phyloP scores from a whole-genome alignment of 495 filamentous ascomycete genomes.

The Penicillium paradoxum region DNA sequence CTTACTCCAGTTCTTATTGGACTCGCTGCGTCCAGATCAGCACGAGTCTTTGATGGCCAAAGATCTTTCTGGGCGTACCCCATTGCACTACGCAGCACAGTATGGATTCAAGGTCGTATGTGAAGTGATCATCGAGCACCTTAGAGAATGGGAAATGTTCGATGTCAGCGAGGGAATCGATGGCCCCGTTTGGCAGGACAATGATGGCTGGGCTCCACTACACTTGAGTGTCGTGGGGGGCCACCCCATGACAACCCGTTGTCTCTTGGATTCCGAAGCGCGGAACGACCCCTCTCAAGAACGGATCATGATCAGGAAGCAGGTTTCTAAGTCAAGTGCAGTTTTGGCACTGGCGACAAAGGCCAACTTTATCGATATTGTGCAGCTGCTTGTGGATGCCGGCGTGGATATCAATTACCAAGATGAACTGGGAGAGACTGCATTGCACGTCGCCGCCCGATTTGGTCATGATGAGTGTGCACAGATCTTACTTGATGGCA shows the following conservation, averaged over 20 bases:
- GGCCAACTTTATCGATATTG: constrained; percentile 75
- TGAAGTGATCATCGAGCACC: constrained; percentile 77
- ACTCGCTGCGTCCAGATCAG: constrained; percentile 64
- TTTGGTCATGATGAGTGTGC: constrained; percentile 82
- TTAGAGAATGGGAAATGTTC: constrained; percentile 86
- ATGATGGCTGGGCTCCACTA: constrained; percentile 84
- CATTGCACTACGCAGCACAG: constrained; percentile 92
- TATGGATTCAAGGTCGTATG: constrained; percentile 88
- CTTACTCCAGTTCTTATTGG: constrained; percentile 68
- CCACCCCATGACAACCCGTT: constrained; percentile 77
- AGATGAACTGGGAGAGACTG: constrained; percentile 88
- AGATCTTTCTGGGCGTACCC: constrained; percentile 79
- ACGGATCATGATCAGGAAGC: constrained; percentile 57
- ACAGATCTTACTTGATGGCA: constrained; percentile 64
- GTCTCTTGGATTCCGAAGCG: constrained; percentile 73
- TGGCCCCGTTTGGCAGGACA: constrained; percentile 79
- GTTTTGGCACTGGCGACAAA: constrained; percentile 83
- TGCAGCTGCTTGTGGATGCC: constrained; percentile 80
- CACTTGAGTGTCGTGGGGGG: constrained; percentile 91
- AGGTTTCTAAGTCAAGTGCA: constrained; percentile 79
- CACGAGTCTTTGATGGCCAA: constrained; percentile 59
- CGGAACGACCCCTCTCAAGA: constrained; percentile 56
- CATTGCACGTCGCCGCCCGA: constrained; percentile 85
- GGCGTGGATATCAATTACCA: constrained; percentile 93
- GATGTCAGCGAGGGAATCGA: constrained; percentile 81